Evolutionary conservation across 2,329 filamentous ascomycete species (phyloP), one percentile per base, ranked within the genome.

Genomic region (Trichoderma afroharzianum): DNA sequence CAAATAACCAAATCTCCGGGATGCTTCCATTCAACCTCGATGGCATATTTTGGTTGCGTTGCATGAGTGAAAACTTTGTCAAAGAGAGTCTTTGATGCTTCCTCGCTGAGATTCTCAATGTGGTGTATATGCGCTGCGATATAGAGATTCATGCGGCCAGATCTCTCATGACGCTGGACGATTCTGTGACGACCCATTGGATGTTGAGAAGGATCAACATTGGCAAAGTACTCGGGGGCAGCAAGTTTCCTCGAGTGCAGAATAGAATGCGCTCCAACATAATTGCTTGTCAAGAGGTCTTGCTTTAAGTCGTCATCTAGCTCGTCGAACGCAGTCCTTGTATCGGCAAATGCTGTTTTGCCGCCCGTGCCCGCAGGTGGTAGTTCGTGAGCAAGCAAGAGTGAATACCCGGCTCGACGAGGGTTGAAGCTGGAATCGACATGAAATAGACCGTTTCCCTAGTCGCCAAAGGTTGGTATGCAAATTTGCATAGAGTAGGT

Each of bases 341-440:
- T 84, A 76, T 89, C 87, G 5, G 85, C 85, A 73, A 87, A 88
- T 21, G 85, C 84, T 2, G 86, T 88, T 62, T 84, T 81, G 26
- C 86, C 87, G 24, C 86, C 86, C 0, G 79, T 81, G 1, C 81
- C 81, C 0, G 77, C 59, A 0, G 86, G 86, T 0, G 87, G 87
- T 8, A 89, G 80, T 70, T 81, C 78, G 32, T 83, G 82, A 4
- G 87, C 86, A 5, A 83, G 81, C 0, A 89, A 81, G 12, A 89
- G 79, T 8, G 84, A 88, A 78, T 84, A 87, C 2, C 82, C 83
- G 0, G 86, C 85, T 28, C 87, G 82, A 3, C 84, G 84, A 8
- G 86, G 85, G 74, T 88, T 88, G 79, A 87, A 89, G 26, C 83
- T 84, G 21, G 83, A 86, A 77, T 89, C 87, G 14, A 83, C 83